Evolutionary conservation across 345 rosid genomes (phyloP).

Genomic region (Corchorus capsularis): DNA sequence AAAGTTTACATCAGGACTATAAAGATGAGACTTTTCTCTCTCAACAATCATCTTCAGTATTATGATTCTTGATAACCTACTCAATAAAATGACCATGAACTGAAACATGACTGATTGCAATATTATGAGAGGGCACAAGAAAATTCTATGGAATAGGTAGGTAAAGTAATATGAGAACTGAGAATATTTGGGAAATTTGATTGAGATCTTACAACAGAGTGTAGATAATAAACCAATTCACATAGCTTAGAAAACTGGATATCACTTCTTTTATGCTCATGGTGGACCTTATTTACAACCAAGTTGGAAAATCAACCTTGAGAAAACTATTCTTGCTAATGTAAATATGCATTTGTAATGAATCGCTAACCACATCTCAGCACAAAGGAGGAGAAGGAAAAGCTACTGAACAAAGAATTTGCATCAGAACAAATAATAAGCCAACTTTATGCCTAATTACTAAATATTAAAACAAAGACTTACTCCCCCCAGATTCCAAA

Average conservation of each 20-base stretch:
- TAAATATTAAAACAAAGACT: conserved; percentile 31
- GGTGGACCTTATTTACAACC: not conserved
- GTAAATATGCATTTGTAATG: not conserved
- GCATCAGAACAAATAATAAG: conserved; percentile 1
- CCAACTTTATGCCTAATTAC: conserved; percentile 11
- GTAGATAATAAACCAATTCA: not conserved
- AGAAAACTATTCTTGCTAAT: not conserved
- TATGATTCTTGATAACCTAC: not conserved
- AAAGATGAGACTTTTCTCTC: not conserved
- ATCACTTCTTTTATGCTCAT: not conserved
- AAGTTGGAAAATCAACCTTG: not conserved
- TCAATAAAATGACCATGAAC: not conserved
- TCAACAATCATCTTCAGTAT: not conserved
- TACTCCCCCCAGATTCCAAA: conserved; percentile 97
- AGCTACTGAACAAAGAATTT: not conserved
- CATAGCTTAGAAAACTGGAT: not conserved
- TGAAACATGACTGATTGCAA: not conserved
- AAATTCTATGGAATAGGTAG: not conserved
- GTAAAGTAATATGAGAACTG: not conserved
- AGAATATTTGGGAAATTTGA: not conserved
- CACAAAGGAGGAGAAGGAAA: not conserved
- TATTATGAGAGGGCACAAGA: not conserved
- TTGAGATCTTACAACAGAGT: not conserved
- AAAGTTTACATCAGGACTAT: not conserved
- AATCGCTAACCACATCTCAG: not conserved